phyloP scores from a whole-genome alignment of 768 basidiomycete genomes.

The Saitozyma sp. region DNA sequence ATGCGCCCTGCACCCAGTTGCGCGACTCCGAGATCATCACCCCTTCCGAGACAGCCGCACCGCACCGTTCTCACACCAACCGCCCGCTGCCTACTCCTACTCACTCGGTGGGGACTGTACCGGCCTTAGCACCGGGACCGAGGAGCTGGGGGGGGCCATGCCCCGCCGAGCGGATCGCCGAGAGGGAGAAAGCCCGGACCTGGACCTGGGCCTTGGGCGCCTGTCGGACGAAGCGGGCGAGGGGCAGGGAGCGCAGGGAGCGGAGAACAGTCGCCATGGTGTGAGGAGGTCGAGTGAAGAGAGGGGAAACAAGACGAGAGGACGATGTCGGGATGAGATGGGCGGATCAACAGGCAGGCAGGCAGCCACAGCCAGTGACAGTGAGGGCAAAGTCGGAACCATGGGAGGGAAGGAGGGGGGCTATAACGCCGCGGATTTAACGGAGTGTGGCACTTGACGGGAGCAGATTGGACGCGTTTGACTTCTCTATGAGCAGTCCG shows the following conservation, averaged over 20 bases:
- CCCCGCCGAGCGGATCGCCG: conserved; percentile 31
- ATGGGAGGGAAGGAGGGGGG: no score
- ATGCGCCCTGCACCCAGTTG: no score
- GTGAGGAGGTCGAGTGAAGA: neutral
- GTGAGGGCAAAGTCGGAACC: no score
- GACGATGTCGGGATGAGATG: no score
- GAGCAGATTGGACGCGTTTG: no score
- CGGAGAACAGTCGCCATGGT: conserved; percentile 40
- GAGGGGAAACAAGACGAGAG: no score
- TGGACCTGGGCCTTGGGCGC: conserved; percentile 9
- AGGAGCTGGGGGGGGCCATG: conserved; percentile 45
- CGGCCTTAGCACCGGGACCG: conserved; percentile 48
- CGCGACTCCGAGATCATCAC: neutral
- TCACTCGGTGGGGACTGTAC: conserved; percentile 51
- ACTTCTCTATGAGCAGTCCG: no score
- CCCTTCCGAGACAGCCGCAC: neutral
- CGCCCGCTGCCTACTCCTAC: conserved; percentile 14
- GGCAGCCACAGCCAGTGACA: no score
- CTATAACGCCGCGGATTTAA: no score
- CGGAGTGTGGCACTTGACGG: no score
- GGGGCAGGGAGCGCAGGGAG: conserved; percentile 26
- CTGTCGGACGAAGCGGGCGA: conserved; percentile 12
- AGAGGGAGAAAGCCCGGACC: conserved; percentile 36
- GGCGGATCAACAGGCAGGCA: no score
- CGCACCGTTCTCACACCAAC: neutral